Evolutionary conservation across 208 protist genomes (phyloP).

Genomic region (Willaertia magna): DNA sequence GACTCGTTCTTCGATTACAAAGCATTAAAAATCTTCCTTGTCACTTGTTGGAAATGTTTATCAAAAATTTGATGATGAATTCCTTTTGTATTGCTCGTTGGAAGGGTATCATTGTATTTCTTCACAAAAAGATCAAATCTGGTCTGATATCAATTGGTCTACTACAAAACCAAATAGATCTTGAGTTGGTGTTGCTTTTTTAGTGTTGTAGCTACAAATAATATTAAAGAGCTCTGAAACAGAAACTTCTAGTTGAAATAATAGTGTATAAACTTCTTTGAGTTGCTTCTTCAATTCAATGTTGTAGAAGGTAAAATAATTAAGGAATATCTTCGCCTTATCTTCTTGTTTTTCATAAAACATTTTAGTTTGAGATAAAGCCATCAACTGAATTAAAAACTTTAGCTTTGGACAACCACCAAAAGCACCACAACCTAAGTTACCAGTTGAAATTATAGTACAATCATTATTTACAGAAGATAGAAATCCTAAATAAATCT

Average conservation of each 20-base stretch:
- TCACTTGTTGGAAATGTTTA: no score
- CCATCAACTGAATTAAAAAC: slow-evolving; percentile 61
- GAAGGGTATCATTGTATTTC: no score
- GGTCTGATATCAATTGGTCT: not conserved
- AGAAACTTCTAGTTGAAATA: not conserved
- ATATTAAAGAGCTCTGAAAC: not conserved
- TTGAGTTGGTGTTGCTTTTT: not conserved
- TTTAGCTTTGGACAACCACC: slow-evolving; percentile 59
- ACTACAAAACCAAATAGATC: not conserved
- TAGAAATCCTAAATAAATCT: slow-evolving; percentile 61
- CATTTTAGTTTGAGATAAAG: no score
- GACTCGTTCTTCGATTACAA: no score
- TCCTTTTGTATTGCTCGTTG: no score
- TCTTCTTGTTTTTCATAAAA: slow-evolving; percentile 21
- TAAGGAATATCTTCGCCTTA: not conserved
- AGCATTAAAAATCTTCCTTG: no score
- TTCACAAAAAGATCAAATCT: not conserved
- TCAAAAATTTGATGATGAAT: no score
- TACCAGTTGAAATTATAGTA: slow-evolving; percentile 50
- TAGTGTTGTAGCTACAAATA: not conserved
- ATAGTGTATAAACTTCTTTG: not conserved
- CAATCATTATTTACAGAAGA: slow-evolving; percentile 16
- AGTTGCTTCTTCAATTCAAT: not conserved
- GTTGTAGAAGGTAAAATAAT: not conserved
- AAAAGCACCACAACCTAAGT: slow-evolving; percentile 77